phyloP scores from a whole-genome alignment of 2,329 filamentous ascomycete genomes.

The Fusarium sp. region DNA sequence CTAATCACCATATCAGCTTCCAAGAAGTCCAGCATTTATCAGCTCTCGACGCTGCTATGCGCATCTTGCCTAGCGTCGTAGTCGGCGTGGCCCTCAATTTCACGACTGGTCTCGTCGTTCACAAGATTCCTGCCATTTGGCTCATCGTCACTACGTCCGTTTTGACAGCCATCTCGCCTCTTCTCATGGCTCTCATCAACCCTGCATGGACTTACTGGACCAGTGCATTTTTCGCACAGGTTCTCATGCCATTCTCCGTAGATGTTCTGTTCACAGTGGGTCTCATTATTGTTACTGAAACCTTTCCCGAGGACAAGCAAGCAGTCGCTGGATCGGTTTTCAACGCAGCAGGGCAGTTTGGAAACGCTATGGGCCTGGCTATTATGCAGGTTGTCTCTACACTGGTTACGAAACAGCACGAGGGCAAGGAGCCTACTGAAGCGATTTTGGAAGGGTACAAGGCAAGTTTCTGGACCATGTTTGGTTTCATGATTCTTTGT shows the following conservation, averaged over 20 bases:
- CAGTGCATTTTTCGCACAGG: conserved; percentile 60
- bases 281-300: conserved; percentile 67
- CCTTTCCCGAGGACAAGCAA: conserved; percentile 70
- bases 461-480: conserved; percentile 66
- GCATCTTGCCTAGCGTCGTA: conserved; percentile 61
- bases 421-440: conserved; percentile 42
- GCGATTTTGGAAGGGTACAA: conserved; percentile 65
- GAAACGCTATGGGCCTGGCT: conserved; percentile 64
- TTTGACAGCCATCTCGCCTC: conserved; percentile 61
- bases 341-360: conserved; percentile 71
- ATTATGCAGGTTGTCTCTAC: conserved; percentile 62
- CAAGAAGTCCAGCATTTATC: conserved; percentile 64
- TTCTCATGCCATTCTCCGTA: conserved; percentile 58
- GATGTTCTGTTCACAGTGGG: conserved; percentile 71
- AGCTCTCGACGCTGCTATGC: conserved; percentile 60
- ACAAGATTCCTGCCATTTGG: conserved; percentile 58
- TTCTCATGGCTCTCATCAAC: conserved; percentile 69
- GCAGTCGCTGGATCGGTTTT: conserved; percentile 74
- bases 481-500: conserved; percentile 62
- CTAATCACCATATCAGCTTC: conserved; percentile 57
- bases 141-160: conserved; percentile 58
- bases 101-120: conserved; percentile 61
- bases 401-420: conserved; percentile 55
- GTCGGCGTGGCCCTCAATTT: conserved; percentile 62
- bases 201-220: conserved; percentile 66